Percentiles rank a stretch among this genome's conserved stretches.
Evolutionary conservation across 352 stramenopile genomes (phyloP).

Genomic region (Globisporangium heterothallicum): DNA sequence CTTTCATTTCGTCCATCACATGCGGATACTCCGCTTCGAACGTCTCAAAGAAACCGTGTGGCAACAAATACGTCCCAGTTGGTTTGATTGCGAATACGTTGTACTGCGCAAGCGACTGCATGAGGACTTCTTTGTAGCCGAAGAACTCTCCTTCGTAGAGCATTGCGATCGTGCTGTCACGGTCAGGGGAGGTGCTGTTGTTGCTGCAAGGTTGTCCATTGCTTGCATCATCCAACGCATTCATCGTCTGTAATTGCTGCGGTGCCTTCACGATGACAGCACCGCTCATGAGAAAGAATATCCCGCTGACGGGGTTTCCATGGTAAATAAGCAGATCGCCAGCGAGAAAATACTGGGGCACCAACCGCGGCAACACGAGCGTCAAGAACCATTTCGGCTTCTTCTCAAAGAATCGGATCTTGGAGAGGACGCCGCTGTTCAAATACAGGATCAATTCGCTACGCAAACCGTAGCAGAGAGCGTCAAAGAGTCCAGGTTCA

Average conservation of each 20-base stretch:
- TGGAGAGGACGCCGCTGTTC: conserved; percentile 47
- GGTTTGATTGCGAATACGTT: conserved; percentile 60
- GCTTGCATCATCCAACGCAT: background rate
- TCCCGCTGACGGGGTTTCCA: conserved; percentile 58
- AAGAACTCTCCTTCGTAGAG: conserved; percentile 76
- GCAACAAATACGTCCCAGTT: conserved; percentile 59
- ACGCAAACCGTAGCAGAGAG: conserved; percentile 58
- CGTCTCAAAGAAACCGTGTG: conserved; percentile 50
- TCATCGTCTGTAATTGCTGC: conserved; percentile 1
- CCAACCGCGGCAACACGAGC: conserved; percentile 51
- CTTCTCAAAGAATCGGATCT: conserved; percentile 79
- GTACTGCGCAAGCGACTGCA: conserved; percentile 46
- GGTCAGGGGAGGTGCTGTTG: conserved; percentile 18
- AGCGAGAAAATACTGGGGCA: conserved; percentile 64
- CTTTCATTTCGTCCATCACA: conserved; percentile 60
- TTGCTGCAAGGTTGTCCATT: background rate
- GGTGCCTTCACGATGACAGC: conserved; percentile 45
- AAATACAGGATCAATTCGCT: conserved; percentile 65
- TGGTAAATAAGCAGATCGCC: conserved; percentile 72
- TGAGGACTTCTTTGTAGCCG: conserved; percentile 72
- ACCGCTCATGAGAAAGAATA: conserved; percentile 73
- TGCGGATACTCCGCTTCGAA: conserved; percentile 46
- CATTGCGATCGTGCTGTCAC: conserved; percentile 47
- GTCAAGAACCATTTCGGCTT: conserved; percentile 83
- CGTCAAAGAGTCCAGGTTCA: conserved; percentile 53